Base-by-base conservation (phyloP, 352 stramenopile species). In the Phytopythium ostracodes region DNA sequence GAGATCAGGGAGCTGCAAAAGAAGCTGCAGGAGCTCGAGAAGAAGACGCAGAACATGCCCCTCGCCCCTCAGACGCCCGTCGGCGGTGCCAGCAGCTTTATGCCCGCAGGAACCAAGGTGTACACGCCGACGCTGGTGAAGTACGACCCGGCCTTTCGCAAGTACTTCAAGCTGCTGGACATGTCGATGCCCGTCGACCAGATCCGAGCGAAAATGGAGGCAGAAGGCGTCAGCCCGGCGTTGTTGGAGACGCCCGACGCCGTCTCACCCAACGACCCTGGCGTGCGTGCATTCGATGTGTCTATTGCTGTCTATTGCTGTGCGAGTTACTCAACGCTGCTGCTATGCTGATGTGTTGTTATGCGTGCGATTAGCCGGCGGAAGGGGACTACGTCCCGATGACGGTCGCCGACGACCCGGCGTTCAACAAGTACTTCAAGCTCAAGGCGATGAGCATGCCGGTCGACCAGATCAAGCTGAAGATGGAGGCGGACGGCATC, bases 391-490 rank as follows among this genome's bases (percentile, higher is more conserved):
- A 93, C 66, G 76, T 85, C 6, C 76, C 77, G 4, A 72, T 94
- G 70, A 86, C 81, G 6, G 79, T 90, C 22, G 74, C 70, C 4
- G 83, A 97, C 36, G 87, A 96, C 59, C 77, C 84, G 14, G 84
- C 67, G 33, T 90, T 91, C 56, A 84, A 82, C 47, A 92, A 92
- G 65, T 96, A 92, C 64, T 94, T 95, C 65, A 91, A 94, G 71
- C 72, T 96, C 33, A 92, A 92, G 67, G 68, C 55, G 17, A 87
- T 95, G 81, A 72, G 84, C 66, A 93, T 96, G 86, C 73, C 85
- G 1, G 49, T 88, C 17, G 79, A 91, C 22, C 79, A 94, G 49
- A 92, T 96, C 66, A 92, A 91, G 60, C 60, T 92, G 56, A 93
- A 95, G 66, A 96, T 96, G 82, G 78, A 92, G 61, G 77, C 77